phyloP scores from a whole-genome alignment of 1,284 basidiomycete genomes.

The Moesziomyces parantarcticus region DNA sequence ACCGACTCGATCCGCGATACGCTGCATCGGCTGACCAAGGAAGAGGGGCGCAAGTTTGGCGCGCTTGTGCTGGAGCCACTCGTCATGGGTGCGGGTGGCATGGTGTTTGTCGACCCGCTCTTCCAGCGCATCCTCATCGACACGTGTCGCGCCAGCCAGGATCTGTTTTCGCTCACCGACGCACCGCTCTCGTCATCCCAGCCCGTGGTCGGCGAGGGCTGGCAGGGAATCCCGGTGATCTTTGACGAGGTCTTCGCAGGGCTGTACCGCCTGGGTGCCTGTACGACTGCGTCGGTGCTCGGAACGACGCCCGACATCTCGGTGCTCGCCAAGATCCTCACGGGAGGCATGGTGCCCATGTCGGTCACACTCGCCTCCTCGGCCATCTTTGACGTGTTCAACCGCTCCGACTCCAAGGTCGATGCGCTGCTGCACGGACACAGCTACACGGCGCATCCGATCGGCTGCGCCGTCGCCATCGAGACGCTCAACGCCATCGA shows the following conservation, averaged over 20 bases:
- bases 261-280: constrained; percentile 81
- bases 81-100: constrained; percentile 93
- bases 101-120: constrained; percentile 96
- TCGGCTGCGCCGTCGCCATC: constrained; percentile 88
- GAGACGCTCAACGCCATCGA: constrained; percentile 78
- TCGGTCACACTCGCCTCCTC: constrained; percentile 79
- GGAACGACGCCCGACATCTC: constrained; percentile 74
- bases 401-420: constrained; percentile 77
- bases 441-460: constrained; percentile 75
- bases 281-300: constrained; percentile 48
- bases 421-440: constrained; percentile 93
- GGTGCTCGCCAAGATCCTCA: constrained; percentile 92
- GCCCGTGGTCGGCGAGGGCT: constrained; percentile 64
- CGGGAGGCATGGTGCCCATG: constrained; percentile 90
- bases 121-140: constrained; percentile 91
- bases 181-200: constrained; percentile 46
- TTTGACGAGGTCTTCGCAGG: constrained; percentile 98
- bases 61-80: constrained; percentile 91
- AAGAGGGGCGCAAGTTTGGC: constrained; percentile 69
- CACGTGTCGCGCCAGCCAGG: constrained; percentile 74
- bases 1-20: constrained; percentile 73
- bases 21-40: constrained; percentile 72
- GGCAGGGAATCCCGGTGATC: constrained; percentile 86
- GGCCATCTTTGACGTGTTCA: constrained; percentile 83
- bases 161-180: constrained; percentile 69